Evolutionary conservation across 306 rosid genomes (phyloP).

Genomic region (Dryas drummondii): DNA sequence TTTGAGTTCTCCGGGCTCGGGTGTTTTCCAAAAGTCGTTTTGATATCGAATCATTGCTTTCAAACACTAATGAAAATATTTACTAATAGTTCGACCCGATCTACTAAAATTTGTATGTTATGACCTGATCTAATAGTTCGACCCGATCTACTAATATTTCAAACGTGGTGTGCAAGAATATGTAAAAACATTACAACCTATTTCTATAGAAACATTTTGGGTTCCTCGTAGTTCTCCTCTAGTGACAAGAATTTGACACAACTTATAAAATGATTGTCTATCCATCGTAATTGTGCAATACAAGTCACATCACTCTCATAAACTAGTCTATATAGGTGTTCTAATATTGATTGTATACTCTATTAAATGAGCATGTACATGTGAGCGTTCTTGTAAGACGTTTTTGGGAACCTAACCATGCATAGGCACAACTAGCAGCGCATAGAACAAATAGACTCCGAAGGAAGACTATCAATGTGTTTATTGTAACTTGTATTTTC

Average conservation of each 20-base stretch:
- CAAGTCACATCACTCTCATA: not conserved
- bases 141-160: not conserved
- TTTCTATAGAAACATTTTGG: not conserved
- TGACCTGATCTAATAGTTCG: not conserved
- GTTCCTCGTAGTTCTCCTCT: not conserved
- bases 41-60: not conserved
- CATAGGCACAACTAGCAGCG: not conserved
- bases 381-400: not conserved
- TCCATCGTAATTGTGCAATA: not conserved
- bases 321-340: not conserved
- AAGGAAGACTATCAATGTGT: not conserved
- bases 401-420: not conserved
- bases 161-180: not conserved
- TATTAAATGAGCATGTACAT: not conserved
- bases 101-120: no score
- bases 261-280: not conserved
- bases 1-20: not conserved
- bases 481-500: not conserved
- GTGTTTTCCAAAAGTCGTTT: not conserved
- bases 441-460: not conserved
- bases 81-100: not conserved
- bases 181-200: not conserved
- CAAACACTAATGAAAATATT: not conserved
- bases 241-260: constrained; percentile 1
- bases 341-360: not conserved